A percentile compares a stretch with the other conserved stretches of the same genome.
These are phyloP conservation scores for Aureococcus anophagefferens DNA, from an alignment of 108 stramenopile species.

Conservation along the genomic window DNA sequence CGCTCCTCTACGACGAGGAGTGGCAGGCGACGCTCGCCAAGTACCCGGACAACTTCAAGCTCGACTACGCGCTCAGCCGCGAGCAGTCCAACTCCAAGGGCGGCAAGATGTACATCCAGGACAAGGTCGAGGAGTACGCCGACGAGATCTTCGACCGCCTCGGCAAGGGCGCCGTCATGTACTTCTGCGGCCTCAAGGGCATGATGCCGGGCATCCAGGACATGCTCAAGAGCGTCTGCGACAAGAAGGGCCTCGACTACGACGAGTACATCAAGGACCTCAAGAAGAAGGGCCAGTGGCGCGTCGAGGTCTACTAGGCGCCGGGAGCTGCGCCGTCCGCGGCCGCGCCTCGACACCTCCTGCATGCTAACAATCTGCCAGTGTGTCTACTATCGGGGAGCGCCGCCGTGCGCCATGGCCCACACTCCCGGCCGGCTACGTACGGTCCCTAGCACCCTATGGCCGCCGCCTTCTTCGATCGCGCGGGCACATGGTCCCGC, in stretches of 20 bases:
- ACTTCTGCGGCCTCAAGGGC: conserved; percentile 95
- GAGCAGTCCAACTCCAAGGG: conserved; percentile 84
- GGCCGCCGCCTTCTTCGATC: too few relatives aligned
- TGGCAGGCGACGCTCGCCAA: conserved; percentile 49
- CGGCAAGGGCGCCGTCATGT: conserved; percentile 81
- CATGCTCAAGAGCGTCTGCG: conserved; percentile 76
- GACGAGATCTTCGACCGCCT: conserved; percentile 86
- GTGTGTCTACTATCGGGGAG: too few relatives aligned
- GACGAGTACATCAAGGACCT: conserved; percentile 75
- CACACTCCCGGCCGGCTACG: too few relatives aligned
- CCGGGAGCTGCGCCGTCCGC: too few relatives aligned
- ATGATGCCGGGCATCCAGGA: conserved; percentile 95
- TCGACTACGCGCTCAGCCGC: conserved; percentile 87
- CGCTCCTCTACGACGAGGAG: conserved; percentile 91
- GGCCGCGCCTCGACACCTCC: too few relatives aligned
- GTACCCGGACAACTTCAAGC: conserved; percentile 76
- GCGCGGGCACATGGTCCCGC: too few relatives aligned
- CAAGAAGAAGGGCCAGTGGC: conserved; percentile 82
- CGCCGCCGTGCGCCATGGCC: too few relatives aligned
- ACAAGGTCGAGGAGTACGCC: conserved; percentile 91
- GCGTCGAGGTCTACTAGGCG: conserved; percentile 26
- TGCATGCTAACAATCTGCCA: too few relatives aligned
- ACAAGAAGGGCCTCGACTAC: conserved; percentile 68
- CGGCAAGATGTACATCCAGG: conserved; percentile 98
- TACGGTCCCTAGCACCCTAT: too few relatives aligned